Conservation (phyloP, 2,329 filamentous ascomycete species). For the Stemphylium lycopersici region DNA sequence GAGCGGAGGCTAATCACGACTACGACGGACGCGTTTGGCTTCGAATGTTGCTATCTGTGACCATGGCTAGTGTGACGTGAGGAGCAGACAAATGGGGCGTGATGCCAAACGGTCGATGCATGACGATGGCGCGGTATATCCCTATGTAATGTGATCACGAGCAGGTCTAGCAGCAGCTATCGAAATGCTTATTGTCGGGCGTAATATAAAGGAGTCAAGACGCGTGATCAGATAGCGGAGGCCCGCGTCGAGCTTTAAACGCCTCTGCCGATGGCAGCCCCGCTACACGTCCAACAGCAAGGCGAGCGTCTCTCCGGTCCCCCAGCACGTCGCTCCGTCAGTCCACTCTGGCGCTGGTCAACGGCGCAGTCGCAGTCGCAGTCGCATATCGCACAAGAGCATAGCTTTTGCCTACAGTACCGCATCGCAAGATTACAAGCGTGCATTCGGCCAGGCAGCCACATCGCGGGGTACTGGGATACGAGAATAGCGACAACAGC, state of each 20-base stretch:
- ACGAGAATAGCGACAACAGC: slow-evolving; percentile 15
- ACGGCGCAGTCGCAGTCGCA: slow-evolving; percentile 17
- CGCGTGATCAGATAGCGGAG: slow-evolving; percentile 20
- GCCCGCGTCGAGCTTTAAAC: slow-evolving; percentile 8
- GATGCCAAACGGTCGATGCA: background rate
- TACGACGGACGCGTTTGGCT: too few relatives aligned
- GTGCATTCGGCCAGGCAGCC: slow-evolving; percentile 32
- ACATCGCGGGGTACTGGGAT: slow-evolving; percentile 19
- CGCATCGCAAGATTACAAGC: slow-evolving; percentile 12
- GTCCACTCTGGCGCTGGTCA: slow-evolving; percentile 23
- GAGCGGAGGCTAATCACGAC: too few relatives aligned
- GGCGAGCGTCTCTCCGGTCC: slow-evolving; percentile 12
- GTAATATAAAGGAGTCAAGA: slow-evolving; percentile 19
- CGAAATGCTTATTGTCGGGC: slow-evolving; percentile 10
- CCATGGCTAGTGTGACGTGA: too few relatives aligned
- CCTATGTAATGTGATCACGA: slow-evolving; percentile 1
- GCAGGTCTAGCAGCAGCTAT: background rate
- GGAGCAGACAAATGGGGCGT: background rate
- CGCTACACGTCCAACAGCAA: slow-evolving; percentile 22
- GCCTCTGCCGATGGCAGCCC: slow-evolving; percentile 24
- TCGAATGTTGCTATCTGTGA: too few relatives aligned
- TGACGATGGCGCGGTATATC: background rate
- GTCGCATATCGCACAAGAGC: slow-evolving; percentile 14
- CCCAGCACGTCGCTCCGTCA: slow-evolving; percentile 18
- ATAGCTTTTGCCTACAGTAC: slow-evolving; percentile 14